Evolutionary conservation across 2,329 filamentous ascomycete species (phyloP).

Genomic region (Drechslerella dactyloides): DNA sequence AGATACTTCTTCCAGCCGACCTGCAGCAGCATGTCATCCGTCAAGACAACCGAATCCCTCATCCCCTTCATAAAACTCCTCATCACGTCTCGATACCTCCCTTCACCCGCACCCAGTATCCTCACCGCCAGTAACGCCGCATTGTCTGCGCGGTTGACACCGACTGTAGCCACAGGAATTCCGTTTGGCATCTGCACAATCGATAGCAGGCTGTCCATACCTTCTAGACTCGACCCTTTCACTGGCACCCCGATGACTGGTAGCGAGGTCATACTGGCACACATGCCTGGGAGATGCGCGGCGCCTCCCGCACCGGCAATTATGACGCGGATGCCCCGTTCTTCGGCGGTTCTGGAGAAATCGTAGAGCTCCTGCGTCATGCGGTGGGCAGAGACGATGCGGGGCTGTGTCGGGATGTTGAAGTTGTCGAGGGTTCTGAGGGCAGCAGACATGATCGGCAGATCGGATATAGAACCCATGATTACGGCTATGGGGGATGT

Average conservation of each 20-base stretch:
- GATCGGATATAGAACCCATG: constrained; percentile 83
- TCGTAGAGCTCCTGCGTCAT: constrained; percentile 74
- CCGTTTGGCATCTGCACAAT: constrained; percentile 81
- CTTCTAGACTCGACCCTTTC: constrained; percentile 74
- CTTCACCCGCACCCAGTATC: constrained; percentile 66
- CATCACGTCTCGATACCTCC: constrained; percentile 53
- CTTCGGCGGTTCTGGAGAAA: constrained; percentile 69
- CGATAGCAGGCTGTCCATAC: constrained; percentile 72
- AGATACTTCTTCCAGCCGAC: constrained; percentile 23
- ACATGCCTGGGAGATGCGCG: constrained; percentile 76
- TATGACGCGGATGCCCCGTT: constrained; percentile 72
- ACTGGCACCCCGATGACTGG: constrained; percentile 81
- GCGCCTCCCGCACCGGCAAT: constrained; percentile 79
- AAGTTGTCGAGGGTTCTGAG: constrained; percentile 73
- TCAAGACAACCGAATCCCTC: constrained; percentile 25
- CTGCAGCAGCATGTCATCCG: constrained; percentile 26
- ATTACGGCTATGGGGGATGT: constrained; percentile 74
- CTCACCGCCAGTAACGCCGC: constrained; percentile 74
- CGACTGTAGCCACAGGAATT: constrained; percentile 75
- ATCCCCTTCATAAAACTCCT: constrained; percentile 25
- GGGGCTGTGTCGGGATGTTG: constrained; percentile 72
- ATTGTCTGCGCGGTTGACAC: constrained; percentile 80
- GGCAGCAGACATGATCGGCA: constrained; percentile 70
- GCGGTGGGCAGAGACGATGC: constrained; percentile 80
- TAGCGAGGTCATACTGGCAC: constrained; percentile 72